Evolutionary conservation across 306 rosid species (phyloP).

Genomic region (Cyclanthera cordifolia): DNA sequence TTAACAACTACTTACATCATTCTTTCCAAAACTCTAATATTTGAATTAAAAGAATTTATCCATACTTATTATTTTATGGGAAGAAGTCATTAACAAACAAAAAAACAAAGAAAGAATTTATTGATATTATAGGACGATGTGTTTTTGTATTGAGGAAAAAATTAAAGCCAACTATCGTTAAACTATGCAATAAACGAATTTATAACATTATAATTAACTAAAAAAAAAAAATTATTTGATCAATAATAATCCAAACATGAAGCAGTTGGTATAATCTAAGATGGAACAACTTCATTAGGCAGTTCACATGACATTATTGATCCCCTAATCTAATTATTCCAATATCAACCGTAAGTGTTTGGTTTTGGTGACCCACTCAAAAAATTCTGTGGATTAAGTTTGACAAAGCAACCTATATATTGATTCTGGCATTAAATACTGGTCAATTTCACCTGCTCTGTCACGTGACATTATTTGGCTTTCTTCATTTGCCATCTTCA

Average conservation of each 20-base stretch:
- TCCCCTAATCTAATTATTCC: not conserved
- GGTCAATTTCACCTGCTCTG: conserved; percentile 8
- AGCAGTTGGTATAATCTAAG: not conserved
- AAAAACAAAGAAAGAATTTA: too few relatives aligned
- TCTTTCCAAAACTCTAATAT: not conserved
- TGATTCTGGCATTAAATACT: not conserved
- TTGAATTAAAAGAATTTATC: too few relatives aligned
- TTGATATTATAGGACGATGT: too few relatives aligned
- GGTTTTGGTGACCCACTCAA: conserved; percentile 10
- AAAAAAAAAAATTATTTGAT: not conserved
- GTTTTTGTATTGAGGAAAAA: too few relatives aligned
- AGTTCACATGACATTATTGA: not conserved
- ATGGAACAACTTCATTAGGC: not conserved
- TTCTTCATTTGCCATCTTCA: conserved; percentile 7
- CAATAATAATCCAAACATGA: not conserved
- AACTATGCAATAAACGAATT: too few relatives aligned
- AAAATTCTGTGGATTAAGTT: conserved; percentile 6
- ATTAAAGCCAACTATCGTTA: too few relatives aligned
- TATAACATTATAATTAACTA: too few relatives aligned
- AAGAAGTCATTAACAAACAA: too few relatives aligned
- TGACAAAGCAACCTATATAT: conserved; percentile 7
- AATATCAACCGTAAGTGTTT: not conserved
- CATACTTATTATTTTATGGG: too few relatives aligned
- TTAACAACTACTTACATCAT: not conserved
- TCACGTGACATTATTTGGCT: conserved; percentile 10